Conservation (phyloP, 805 yeast genomes). For the Candida sakaeoensis region DNA sequence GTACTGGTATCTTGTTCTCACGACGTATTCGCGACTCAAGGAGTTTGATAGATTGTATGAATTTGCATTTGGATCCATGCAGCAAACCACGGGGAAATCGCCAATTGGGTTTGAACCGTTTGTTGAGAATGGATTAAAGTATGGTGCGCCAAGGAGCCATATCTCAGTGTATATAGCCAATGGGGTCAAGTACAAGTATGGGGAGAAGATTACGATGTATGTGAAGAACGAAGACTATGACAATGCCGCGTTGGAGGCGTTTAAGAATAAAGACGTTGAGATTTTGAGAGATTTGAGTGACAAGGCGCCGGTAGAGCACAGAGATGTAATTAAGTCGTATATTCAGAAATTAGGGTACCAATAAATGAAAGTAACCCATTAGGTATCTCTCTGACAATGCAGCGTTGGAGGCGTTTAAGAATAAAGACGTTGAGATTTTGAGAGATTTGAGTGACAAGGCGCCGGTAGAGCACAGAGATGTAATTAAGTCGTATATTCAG, state of each 20-base stretch:
- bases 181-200: slow-evolving; percentile 43
- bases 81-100: slow-evolving; percentile 42
- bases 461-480: slow-evolving; percentile 4
- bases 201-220: slow-evolving; percentile 48
- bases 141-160: slow-evolving; percentile 52
- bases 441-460: slow-evolving; percentile 12
- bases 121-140: slow-evolving; percentile 46
- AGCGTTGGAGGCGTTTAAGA: slow-evolving; percentile 43
- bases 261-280: slow-evolving; percentile 38
- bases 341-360: slow-evolving; percentile 27
- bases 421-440: slow-evolving; percentile 34
- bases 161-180: slow-evolving; percentile 58
- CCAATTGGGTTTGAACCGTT: slow-evolving; percentile 73
- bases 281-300: slow-evolving; percentile 11
- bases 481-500: slow-evolving; percentile 19
- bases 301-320: slow-evolving; percentile 9
- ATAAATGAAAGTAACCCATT: not conserved
- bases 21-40: slow-evolving; percentile 21
- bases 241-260: slow-evolving; percentile 50
- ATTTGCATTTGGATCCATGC: slow-evolving; percentile 21
- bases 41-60: slow-evolving; percentile 35
- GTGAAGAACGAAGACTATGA: slow-evolving; percentile 49
- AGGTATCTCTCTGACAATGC: slow-evolving; percentile 35
- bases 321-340: slow-evolving; percentile 15
- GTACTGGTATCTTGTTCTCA: slow-evolving; percentile 32